A percentile compares a stretch with the other conserved stretches of the same genome.
These are phyloP conservation scores for Diaporthe helianthi DNA, from an alignment of 2,329 filamentous ascomycete genomes.

Conservation along the genomic window DNA sequence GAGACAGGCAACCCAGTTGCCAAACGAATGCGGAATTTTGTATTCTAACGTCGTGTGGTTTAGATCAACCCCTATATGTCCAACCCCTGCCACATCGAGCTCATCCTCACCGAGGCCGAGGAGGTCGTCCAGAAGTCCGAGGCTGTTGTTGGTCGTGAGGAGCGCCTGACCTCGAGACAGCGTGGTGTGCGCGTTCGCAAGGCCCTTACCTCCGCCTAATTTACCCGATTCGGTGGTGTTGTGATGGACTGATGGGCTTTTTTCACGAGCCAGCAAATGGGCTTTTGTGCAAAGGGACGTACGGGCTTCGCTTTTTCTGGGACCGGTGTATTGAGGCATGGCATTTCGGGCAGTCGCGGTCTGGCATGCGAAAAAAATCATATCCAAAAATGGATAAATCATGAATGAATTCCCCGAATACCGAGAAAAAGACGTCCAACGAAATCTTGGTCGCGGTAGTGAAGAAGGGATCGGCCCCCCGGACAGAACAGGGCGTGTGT, in stretches of 20 bases:
- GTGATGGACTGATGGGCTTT: conserved; percentile 43
- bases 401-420: conserved; percentile 35
- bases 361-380: conserved; percentile 34
- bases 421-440: conserved; percentile 11
- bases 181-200: conserved; percentile 74
- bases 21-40: neutral
- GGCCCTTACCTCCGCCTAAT: conserved; percentile 71
- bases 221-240: conserved; percentile 34
- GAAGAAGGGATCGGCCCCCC: conserved; percentile 7
- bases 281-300: conserved; percentile 35
- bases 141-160: conserved; percentile 67
- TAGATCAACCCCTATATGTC: conserved; percentile 99
- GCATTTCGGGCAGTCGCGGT: conserved; percentile 36
- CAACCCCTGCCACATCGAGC: conserved; percentile 99
- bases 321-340: conserved; percentile 37
- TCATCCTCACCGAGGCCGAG: conserved; percentile 97
- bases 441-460: conserved; percentile 21
- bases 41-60: conserved; percentile 40
- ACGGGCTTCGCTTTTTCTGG: conserved; percentile 37
- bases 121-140: conserved; percentile 94
- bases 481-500: conserved; percentile 6
- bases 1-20: neutral
- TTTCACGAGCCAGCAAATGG: conserved; percentile 31
- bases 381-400: conserved; percentile 35
- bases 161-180: conserved; percentile 88